Base-by-base conservation (phyloP, 139 green algal species). In the Chlamydomonas sp. region DNA sequence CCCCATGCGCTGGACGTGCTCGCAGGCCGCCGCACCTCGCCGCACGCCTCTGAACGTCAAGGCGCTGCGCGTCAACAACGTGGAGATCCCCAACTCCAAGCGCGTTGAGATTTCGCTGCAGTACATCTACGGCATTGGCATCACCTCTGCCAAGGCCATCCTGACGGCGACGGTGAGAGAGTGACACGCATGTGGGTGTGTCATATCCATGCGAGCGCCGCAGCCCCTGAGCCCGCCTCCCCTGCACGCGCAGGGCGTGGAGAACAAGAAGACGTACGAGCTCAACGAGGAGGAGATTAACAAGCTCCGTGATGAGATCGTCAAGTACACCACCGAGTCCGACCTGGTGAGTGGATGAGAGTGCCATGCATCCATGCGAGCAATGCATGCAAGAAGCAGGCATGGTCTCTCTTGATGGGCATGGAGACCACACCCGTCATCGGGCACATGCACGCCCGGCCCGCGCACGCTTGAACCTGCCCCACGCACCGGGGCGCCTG, bases 41-140 rank as follows among this genome's bases (percentile, higher is more conserved):
- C 81, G 87, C 22, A 68, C 49, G 37, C 79, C 88, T 13, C 75
- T 96, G 39, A 71, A 72, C n/a, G 79, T 95, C n/a, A 67, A 87
- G 69, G 81, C 78, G 26, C 84, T 95, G n/a, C 93, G 93, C 89
- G 85, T 98, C 4, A 94, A 88, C 61, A 94, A 93, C 62, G 92
- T 99, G 58, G 95, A 99, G 75, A 94, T 99, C 50, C 95, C 95
- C 50, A 99, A 99, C 88, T 82, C 83, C 76, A 99, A 99, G 89
- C 76, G 84, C 8, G 88, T 97, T 43, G 90, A 99, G 84, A 90
- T 80, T 37, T 92, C 91, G 1, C 87, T 99, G 58, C 92, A 92
- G 72, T 98, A 98, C 87, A 95, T 98, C 35, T 97, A 88, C 73
- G 90, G 93, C 74, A 92, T 99, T 57, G 95, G 95, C 39, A 69